Evolutionary conservation across 192 early-diverging fungal species (phyloP).

Genomic region (Dissophora globulifera): DNA sequence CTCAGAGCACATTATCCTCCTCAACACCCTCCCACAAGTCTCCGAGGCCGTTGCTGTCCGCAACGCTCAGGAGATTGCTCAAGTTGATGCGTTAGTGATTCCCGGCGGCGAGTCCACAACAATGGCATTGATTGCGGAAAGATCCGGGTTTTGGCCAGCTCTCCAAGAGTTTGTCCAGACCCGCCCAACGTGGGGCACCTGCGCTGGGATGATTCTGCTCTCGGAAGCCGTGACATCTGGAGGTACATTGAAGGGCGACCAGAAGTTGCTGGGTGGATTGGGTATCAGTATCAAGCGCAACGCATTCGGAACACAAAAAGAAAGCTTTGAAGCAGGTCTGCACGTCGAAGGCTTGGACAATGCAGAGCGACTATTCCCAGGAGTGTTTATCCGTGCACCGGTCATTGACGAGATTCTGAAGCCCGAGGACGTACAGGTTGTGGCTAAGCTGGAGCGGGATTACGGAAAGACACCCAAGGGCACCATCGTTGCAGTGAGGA

Average conservation of each 20-base stretch:
- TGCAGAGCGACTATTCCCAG: slow-evolving; percentile 59
- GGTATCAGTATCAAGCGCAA: slow-evolving; percentile 90
- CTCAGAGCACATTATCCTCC: slow-evolving; percentile 87
- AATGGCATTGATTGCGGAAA: slow-evolving; percentile 93
- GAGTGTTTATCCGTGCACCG: slow-evolving; percentile 97
- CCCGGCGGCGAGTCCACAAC: slow-evolving; percentile 96
- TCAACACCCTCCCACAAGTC: slow-evolving; percentile 75
- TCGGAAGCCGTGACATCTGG: slow-evolving; percentile 71
- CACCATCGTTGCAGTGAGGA: slow-evolving; percentile 89
- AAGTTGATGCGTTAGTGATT: slow-evolving; percentile 90
- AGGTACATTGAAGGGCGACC: slow-evolving; percentile 86
- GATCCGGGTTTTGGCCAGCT: slow-evolving; percentile 80
- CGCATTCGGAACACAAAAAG: slow-evolving; percentile 93
- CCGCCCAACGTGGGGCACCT: slow-evolving; percentile 93
- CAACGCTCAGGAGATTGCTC: slow-evolving; percentile 74
- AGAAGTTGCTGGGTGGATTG: slow-evolving; percentile 85
- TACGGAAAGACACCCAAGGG: slow-evolving; percentile 64
- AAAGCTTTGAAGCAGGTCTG: slow-evolving; percentile 86
- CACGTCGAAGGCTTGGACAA: slow-evolving; percentile 60
- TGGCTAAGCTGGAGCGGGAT: slow-evolving; percentile 73
- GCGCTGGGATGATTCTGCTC: slow-evolving; percentile 96
- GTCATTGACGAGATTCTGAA: slow-evolving; percentile 78
- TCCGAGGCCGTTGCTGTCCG: slow-evolving; percentile 68
- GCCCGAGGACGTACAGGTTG: slow-evolving; percentile 74
- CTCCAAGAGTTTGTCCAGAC: slow-evolving; percentile 80